Evolutionary conservation across 768 basidiomycete species (phyloP), one percentile per base, ranked within the genome.

Genomic region (Leccinum ochraceum): DNA sequence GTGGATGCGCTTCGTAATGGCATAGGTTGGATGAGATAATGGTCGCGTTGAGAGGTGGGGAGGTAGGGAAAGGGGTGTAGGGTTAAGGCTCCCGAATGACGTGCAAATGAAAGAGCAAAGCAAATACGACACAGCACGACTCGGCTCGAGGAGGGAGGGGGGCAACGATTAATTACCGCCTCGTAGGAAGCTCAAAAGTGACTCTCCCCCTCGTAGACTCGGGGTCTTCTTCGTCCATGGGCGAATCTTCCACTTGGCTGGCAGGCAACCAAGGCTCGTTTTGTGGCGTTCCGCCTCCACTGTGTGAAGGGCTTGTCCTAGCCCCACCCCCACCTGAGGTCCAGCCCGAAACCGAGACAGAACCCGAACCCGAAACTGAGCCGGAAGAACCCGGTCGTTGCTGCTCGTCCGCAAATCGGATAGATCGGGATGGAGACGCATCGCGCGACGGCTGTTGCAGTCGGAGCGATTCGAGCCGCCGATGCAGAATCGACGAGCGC

Each of bases 381-480:
- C 44, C 20, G 20, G 44, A 20, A 11, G 44, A 46, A 39, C 72
- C 67, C 6, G 61, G 63, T n/a, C 36, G 61, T n/a, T 63, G 49
- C 49, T 22, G 69, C 55, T 75, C 70, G 32, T 82, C 81, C 42
- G 75, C 79, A 64, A 80, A 83, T 37, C 79, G 76, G 56, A 82
- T 75, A 13, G 81, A 83, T n/a, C 81, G 79, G 9, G 76, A 62
- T 1, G 81, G 81, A 7, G 81, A 83, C 52, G 68, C 74, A 3
- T 80, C 81, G 24, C 81, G 76, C 17, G 73, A 66, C 22, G 59
- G 64, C n/a, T 44, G 42, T n/a, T 44, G 42, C 6, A 62, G 42
- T 26, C 28, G 67, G 26, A 74, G 69, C 6, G 73, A 75, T 53
- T 74, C 72, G 7, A 74, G 66, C 13, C 73, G 66, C 55, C 73